Evolutionary conservation across 2,329 filamentous ascomycete species (phyloP).

Genomic region (Aspergillus japonicus): DNA sequence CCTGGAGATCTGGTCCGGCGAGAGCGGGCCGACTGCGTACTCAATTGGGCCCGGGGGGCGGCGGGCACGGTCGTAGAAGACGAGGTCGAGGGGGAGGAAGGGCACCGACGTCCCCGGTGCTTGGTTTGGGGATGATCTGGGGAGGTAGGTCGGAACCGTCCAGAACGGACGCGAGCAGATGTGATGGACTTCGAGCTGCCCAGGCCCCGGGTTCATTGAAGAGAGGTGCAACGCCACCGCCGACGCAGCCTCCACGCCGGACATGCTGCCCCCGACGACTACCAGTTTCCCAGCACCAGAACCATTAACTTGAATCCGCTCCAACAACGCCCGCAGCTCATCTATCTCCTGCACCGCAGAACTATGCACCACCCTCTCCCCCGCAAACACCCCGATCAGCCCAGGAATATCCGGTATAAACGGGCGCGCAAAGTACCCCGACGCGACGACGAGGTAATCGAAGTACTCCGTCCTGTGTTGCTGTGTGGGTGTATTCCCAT

Average conservation of each 20-base stretch:
- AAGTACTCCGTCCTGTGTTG: slow-evolving; percentile 46
- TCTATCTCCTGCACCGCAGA: slow-evolving; percentile 61
- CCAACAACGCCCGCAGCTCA: slow-evolving; percentile 19
- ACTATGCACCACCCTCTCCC: slow-evolving; percentile 64
- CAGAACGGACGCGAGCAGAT: slow-evolving; percentile 69
- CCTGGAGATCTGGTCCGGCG: slow-evolving; percentile 55
- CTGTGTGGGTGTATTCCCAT: not conserved
- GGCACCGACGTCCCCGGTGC: slow-evolving; percentile 32
- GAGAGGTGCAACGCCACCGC: slow-evolving; percentile 72
- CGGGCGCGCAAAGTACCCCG: slow-evolving; percentile 71
- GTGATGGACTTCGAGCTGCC: slow-evolving; percentile 64
- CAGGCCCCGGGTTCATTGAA: slow-evolving; percentile 49
- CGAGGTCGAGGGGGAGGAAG: slow-evolving; percentile 72
- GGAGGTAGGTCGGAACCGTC: slow-evolving; percentile 60
- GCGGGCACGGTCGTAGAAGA: slow-evolving; percentile 67
- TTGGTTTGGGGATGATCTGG: slow-evolving; percentile 25
- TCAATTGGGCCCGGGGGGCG: slow-evolving; percentile 58
- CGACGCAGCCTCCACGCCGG: slow-evolving; percentile 73
- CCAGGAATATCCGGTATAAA: slow-evolving; percentile 50
- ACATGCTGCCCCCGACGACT: slow-evolving; percentile 79
- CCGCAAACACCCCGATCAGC: slow-evolving; percentile 12
- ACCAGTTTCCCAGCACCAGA: slow-evolving; percentile 55
- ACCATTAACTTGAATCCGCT: slow-evolving; percentile 1
- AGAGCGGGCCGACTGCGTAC: slow-evolving; percentile 65
- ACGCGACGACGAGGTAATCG: slow-evolving; percentile 69